Evolutionary conservation across 306 rosid genomes (phyloP), one percentile per base, ranked within the genome.

Genomic region (Castanospermum australe): DNA sequence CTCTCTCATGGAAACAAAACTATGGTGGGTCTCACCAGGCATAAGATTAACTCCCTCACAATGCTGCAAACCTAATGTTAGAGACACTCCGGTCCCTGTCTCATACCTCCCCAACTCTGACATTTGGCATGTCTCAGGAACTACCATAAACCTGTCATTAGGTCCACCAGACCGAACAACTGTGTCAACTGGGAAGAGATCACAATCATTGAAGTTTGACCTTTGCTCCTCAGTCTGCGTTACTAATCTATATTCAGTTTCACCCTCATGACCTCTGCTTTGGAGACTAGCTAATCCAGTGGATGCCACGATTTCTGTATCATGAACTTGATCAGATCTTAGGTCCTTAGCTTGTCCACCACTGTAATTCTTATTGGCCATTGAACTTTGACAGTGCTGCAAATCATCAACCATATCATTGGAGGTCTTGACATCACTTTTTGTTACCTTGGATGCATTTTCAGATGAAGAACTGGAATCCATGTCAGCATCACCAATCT

Each of bases 31-130:
- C 50, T 82, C 88, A 25, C 78, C 63, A 14, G 88, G 70, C 79
- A 92, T 86, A 52, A 83, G 61, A 66, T 84, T 80, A 63, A 88
- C 86, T 22, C 82, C 89, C 60, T 92, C 97, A 75, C 93, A 84
- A 80, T 92, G 97, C 80, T 90, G 97, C 82, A 92, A 83, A 5
- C 97, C 95, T 74, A 90, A 71, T 6, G 97, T 92, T 25, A 92
- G 93, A 13, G 93, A 90, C 41, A 92, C 93, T 36, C 89, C 91
- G 5, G 76, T 83, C 69, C 89, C 88, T 5, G 82, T 41, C 76
- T 88, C 86, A 6, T 84, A 83, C 81, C 91, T 83, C 65, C 85
- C 90, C 83, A 87, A 61, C 84, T 86, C 93, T 8, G 89, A 79
- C 88, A 90, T 84, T 22, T 92, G 90, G 84, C 88, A 86, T 14